These are phyloP conservation scores for Leccinum imitatum DNA, from an alignment of 768 basidiomycete genomes.

Conservation along the genomic window DNA sequence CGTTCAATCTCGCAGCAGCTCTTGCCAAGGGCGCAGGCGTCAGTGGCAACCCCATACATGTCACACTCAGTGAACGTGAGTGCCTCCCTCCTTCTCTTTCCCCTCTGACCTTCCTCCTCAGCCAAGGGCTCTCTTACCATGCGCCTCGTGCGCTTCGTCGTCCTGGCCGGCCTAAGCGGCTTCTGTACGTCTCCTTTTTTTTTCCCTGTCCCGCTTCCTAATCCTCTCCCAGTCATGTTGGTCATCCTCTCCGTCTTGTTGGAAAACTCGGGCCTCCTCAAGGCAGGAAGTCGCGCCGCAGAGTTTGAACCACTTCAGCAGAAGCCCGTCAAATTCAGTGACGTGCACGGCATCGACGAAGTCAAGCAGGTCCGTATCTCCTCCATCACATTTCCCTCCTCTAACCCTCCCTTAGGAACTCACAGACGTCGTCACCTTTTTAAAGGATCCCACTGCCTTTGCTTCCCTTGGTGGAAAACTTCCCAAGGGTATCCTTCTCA, in stretches of 20 bases:
- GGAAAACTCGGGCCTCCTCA: conserved; percentile 92
- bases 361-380: conserved; percentile 77
- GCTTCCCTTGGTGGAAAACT: conserved; percentile 90
- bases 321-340: conserved; percentile 85
- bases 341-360: conserved; percentile 97
- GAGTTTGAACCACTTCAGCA: conserved; percentile 84
- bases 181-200: conserved; percentile 54
- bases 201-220: neutral
- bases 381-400: neutral
- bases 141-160: conserved; percentile 61
- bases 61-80: conserved; percentile 81
- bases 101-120: conserved; percentile 25
- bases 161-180: conserved; percentile 51
- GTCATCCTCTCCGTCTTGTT: conserved; percentile 86
- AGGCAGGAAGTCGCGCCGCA: conserved; percentile 75
- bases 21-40: conserved; percentile 44
- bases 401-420: conserved; percentile 60
- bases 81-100: conserved; percentile 9
- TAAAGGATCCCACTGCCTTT: conserved; percentile 91
- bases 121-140: conserved; percentile 70
- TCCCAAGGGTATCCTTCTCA: conserved; percentile 89
- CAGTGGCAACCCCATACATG: conserved; percentile 66
- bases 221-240: conserved; percentile 57
- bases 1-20: conserved; percentile 40
- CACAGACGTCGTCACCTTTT: conserved; percentile 91